phyloP scores from a whole-genome alignment of 371 early-diverging fungal species.

The Zychaea mexicana region DNA sequence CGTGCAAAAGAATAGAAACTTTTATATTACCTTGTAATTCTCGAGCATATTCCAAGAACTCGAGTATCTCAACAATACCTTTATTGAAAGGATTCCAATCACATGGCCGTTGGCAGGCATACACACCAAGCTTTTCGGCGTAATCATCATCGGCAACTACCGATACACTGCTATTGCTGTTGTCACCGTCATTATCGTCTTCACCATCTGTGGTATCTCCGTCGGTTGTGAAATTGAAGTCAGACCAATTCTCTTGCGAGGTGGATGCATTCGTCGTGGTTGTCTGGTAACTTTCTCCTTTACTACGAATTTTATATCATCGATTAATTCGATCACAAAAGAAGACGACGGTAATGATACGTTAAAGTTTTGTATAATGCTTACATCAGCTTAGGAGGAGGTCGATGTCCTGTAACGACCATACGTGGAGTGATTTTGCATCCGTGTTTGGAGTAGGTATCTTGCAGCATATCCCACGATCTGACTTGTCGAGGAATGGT shows the following conservation, averaged over 20 bases:
- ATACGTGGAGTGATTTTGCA: not conserved
- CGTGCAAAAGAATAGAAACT: not conserved
- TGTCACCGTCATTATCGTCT: not conserved
- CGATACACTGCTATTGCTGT: not conserved
- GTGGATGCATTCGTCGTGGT: constrained; percentile 6
- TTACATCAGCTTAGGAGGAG: not conserved
- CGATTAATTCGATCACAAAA: not conserved
- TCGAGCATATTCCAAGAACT: constrained; percentile 21
- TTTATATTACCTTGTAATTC: constrained; percentile 13
- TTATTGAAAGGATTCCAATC: constrained; percentile 13
- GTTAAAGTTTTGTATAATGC: no score
- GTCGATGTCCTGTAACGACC: not conserved
- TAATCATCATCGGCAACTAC: not conserved
- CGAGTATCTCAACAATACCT: constrained; percentile 16
- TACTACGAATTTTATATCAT: not conserved
- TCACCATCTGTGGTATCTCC: not conserved
- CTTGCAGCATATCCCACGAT: constrained; percentile 16
- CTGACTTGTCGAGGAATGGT: constrained; percentile 15
- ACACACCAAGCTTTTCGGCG: not conserved
- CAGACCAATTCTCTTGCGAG: not conserved
- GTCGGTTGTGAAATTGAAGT: constrained; percentile 1
- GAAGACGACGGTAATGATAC: not conserved
- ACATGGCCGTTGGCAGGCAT: constrained; percentile 18
- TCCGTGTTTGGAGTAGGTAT: constrained; percentile 1
- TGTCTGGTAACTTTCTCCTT: constrained; percentile 14